phyloP scores from a whole-genome alignment of 805 yeast species.

The Kazachstania taianensis region DNA sequence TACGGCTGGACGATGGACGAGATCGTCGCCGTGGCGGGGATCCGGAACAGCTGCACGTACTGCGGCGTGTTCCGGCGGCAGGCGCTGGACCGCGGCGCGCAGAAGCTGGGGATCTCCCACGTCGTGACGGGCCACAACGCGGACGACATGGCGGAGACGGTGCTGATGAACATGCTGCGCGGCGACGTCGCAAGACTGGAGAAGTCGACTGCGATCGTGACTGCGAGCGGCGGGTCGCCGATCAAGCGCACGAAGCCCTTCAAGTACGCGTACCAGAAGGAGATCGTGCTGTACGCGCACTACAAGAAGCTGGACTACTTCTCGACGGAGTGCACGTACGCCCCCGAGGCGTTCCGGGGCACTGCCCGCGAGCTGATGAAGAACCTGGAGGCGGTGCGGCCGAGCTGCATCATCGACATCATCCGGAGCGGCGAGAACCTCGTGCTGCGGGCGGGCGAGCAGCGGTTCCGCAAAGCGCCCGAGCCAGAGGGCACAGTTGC shows the following conservation, averaged over 20 bases:
- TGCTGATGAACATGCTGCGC: conserved; percentile 82
- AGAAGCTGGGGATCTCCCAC: conserved; percentile 71
- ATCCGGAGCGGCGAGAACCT: conserved; percentile 89
- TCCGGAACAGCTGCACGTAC: conserved; percentile 89
- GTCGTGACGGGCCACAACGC: conserved; percentile 98
- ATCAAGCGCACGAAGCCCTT: conserved; percentile 91
- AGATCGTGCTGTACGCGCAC: conserved; percentile 93
- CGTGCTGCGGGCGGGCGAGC: conserved; percentile 36
- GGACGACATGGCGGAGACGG: conserved; percentile 98
- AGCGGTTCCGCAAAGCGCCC: neutral
- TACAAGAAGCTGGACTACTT: conserved; percentile 91
- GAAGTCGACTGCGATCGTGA: conserved; percentile 75
- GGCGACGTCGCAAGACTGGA: conserved; percentile 95
- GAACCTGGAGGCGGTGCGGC: conserved; percentile 79
- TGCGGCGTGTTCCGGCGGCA: conserved; percentile 97
- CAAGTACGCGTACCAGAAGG: conserved; percentile 93
- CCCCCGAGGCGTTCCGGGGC: conserved; percentile 98
- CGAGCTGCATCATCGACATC: conserved; percentile 88
- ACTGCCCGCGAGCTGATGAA: conserved; percentile 90
- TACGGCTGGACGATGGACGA: conserved; percentile 99
- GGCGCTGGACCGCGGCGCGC: conserved; percentile 93
- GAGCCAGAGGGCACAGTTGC: conserved; percentile 8
- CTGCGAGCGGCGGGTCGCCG: conserved; percentile 76
- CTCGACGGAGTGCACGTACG: conserved; percentile 94
- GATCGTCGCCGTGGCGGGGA: conserved; percentile 89